These are phyloP conservation scores for Zymoseptoria ardabiliae DNA, from an alignment of 2,329 filamentous ascomycete genomes.

Conservation along the genomic window DNA sequence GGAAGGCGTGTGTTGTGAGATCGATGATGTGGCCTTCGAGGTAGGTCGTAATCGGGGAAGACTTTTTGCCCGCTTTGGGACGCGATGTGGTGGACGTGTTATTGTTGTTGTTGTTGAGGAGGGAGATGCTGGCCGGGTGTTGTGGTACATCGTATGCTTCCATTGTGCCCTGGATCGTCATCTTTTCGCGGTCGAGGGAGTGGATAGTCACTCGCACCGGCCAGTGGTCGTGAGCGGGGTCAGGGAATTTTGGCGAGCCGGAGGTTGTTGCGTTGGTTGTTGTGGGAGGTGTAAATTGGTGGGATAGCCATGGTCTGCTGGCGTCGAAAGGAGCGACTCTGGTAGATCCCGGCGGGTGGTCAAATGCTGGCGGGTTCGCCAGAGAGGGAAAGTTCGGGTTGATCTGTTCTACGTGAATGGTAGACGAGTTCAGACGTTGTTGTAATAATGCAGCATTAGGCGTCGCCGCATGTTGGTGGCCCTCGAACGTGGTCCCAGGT, in stretches of 20 bases:
- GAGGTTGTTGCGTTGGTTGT: slow-evolving; percentile 2
- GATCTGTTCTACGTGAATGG: slow-evolving; percentile 26
- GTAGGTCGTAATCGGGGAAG: slow-evolving; percentile 55
- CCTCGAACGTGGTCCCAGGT: slow-evolving; percentile 53
- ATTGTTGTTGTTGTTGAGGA: slow-evolving; percentile 8
- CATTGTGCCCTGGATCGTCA: slow-evolving; percentile 62
- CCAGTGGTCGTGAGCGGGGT: slow-evolving; percentile 51
- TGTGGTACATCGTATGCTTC: slow-evolving; percentile 61
- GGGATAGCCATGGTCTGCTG: slow-evolving; percentile 33
- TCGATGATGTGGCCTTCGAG: slow-evolving; percentile 64
- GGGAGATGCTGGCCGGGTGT: slow-evolving; percentile 28
- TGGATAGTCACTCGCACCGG: slow-evolving; percentile 61
- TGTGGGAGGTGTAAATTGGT: slow-evolving; percentile 21
- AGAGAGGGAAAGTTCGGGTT: slow-evolving; percentile 23
- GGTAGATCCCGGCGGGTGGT: slow-evolving; percentile 24
- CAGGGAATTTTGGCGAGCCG: slow-evolving; percentile 10
- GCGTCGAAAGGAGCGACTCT: slow-evolving; percentile 24
- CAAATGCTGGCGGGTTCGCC: slow-evolving; percentile 14
- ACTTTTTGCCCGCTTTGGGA: slow-evolving; percentile 33
- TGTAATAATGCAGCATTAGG: slow-evolving; percentile 16
- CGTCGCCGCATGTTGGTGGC: slow-evolving; percentile 52
- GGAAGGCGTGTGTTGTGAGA: slow-evolving; percentile 44
- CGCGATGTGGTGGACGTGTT: slow-evolving; percentile 7
- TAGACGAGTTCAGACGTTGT: slow-evolving; percentile 9
- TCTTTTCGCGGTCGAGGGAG: slow-evolving; percentile 51